Evolutionary conservation across 129 eudicot species (phyloP).

Genomic region (Centrapalus pauciflorus): DNA sequence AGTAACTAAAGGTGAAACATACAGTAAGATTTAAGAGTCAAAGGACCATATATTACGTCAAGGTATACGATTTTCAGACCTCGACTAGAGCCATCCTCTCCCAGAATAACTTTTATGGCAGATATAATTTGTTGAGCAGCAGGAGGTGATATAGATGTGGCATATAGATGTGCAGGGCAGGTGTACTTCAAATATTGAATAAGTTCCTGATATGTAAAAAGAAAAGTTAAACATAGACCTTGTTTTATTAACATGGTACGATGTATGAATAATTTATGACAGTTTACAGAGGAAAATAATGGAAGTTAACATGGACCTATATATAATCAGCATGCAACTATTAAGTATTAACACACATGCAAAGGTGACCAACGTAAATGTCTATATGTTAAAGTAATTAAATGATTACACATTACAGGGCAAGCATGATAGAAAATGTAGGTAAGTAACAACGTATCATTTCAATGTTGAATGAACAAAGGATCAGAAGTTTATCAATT

Average conservation of each 20-base stretch:
- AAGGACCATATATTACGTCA: neutral
- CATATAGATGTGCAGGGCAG: constrained; percentile 89
- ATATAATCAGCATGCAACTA: too few species aligned
- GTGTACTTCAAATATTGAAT: constrained; percentile 68
- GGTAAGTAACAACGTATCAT: neutral
- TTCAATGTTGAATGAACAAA: neutral
- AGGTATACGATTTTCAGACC: constrained; percentile 28
- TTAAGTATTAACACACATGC: too few species aligned
- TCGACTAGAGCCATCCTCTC: constrained; percentile 87
- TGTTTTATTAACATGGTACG: too few species aligned
- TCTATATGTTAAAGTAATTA: too few species aligned
- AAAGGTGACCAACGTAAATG: neutral
- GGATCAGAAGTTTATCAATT: neutral
- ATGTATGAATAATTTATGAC: neutral
- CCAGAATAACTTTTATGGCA: constrained; percentile 77
- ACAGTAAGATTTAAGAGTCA: neutral
- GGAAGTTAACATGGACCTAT: too few species aligned
- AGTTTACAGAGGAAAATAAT: neutral
- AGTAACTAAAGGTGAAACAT: neutral
- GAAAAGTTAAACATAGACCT: too few species aligned
- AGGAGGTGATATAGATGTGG: constrained; percentile 91
- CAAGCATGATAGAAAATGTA: neutral
- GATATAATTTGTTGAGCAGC: constrained; percentile 89
- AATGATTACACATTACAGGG: neutral
- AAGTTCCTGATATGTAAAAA: too few species aligned